A percentile compares a stretch with the other conserved stretches of the same genome.
Conservation (phyloP, 129 eudicot species). For the Scalesia atractyloides region DNA sequence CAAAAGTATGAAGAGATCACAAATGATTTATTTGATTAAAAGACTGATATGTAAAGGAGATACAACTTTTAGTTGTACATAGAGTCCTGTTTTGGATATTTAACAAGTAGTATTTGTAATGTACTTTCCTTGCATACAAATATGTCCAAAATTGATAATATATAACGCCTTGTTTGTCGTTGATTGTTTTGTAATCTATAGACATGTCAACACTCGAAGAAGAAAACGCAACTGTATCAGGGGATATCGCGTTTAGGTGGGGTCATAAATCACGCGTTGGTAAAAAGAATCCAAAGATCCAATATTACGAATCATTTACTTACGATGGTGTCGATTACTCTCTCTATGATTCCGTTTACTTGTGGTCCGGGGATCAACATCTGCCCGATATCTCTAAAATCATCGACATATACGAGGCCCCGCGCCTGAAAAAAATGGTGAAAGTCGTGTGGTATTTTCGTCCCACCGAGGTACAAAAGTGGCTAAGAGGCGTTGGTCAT, state of each 20-base stretch:
- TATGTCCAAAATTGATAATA: background rate
- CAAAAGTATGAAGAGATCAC: no score
- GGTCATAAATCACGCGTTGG: constrained; percentile 39
- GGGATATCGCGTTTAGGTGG: constrained; percentile 48
- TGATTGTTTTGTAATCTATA: constrained; percentile 11
- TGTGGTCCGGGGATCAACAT: constrained; percentile 32
- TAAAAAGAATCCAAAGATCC: constrained; percentile 12
- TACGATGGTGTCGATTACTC: constrained; percentile 50
- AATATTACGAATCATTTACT: constrained; percentile 50
- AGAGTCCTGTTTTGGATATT: no score
- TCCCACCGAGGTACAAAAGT: constrained; percentile 45
- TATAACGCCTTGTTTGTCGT: background rate
- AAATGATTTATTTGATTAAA: no score
- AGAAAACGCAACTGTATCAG: constrained; percentile 25
- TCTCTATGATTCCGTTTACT: constrained; percentile 62
- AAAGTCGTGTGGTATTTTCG: constrained; percentile 68
- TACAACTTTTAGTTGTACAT: no score
- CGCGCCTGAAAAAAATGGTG: constrained; percentile 42
- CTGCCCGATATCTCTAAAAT: constrained; percentile 62
- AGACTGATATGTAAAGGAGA: no score
- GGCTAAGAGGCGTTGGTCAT: constrained; percentile 38
- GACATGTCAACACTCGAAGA: constrained; percentile 7
- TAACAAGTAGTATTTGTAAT: background rate
- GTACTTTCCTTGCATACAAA: constrained; percentile 8
- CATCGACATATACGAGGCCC: constrained; percentile 52